phyloP scores from a whole-genome alignment of 177 flowering plant genomes.

The Vitis hybrid region DNA sequence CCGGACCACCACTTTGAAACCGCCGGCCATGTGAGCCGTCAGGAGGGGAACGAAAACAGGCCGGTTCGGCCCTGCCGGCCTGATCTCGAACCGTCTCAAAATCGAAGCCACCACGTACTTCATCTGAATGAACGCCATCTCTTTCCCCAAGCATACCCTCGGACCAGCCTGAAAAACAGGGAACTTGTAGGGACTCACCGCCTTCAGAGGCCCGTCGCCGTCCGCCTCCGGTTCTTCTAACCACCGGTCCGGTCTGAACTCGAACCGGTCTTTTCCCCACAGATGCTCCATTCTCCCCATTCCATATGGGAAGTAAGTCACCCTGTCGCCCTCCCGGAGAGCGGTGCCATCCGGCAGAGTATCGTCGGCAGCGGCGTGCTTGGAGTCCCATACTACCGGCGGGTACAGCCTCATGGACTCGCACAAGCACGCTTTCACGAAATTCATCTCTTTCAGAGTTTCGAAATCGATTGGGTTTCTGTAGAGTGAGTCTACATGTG shows the following conservation, averaged over 20 bases:
- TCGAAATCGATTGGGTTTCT: conserved; percentile 26
- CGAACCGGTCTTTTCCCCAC: conserved; percentile 74
- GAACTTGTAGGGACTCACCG: conserved; percentile 53
- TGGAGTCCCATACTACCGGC: conserved; percentile 95
- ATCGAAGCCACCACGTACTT: conserved; percentile 64
- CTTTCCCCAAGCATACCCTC: conserved; percentile 81
- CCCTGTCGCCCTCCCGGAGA: conserved; percentile 58
- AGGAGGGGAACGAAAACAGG: conserved; percentile 69
- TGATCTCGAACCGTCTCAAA: conserved; percentile 49
- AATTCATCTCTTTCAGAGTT: conserved; percentile 48
- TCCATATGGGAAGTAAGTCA: conserved; percentile 81
- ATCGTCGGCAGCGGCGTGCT: conserved; percentile 61
- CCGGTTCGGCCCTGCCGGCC: conserved; percentile 29
- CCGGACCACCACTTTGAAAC: conserved; percentile 50
- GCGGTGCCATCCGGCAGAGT: conserved; percentile 75
- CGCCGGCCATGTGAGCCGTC: conserved; percentile 85
- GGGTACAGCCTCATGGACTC: conserved; percentile 91
- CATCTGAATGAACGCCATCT: conserved; percentile 83
- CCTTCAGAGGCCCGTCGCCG: conserved; percentile 24
- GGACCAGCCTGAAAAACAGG: conserved; percentile 93
- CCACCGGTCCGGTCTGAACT: conserved; percentile 87
- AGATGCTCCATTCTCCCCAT: conserved; percentile 90
- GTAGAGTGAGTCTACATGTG: no score
- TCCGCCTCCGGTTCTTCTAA: conserved; percentile 26
- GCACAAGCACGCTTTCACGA: conserved; percentile 61